Conservation (phyloP, 148 eudicot species). For the Silene latifolia region DNA sequence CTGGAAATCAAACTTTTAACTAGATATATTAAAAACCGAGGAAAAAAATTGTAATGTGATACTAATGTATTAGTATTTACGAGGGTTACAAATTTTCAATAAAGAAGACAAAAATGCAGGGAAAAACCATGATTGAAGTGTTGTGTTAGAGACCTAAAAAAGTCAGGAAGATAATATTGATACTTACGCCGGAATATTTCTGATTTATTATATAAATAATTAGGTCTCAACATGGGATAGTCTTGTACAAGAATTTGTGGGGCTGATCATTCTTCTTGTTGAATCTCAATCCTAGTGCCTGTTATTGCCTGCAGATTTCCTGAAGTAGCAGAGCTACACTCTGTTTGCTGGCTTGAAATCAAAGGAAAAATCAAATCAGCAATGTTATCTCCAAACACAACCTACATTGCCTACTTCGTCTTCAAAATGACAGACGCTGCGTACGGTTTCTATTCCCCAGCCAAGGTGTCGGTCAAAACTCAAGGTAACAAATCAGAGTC, state of each 20-base stretch:
- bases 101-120: too few species aligned
- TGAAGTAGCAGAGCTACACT: constrained; percentile 51
- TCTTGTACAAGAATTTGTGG: too few species aligned
- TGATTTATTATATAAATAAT: neutral
- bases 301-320: constrained; percentile 35
- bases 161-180: too few species aligned
- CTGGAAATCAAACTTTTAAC: too few species aligned
- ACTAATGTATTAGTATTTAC: too few species aligned
- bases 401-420: constrained; percentile 49
- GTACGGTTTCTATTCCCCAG: constrained; percentile 37
- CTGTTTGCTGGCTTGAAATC: constrained; percentile 55
- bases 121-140: too few species aligned
- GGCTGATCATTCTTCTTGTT: neutral
- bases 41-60: too few species aligned
- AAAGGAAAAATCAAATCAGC: constrained; percentile 34
- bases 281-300: neutral
- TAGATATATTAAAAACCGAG: too few species aligned
- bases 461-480: constrained; percentile 25
- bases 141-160: too few species aligned
- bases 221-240: too few species aligned
- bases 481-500: constrained; percentile 28
- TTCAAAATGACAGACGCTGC: constrained; percentile 33
- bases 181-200: too few species aligned
- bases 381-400: constrained; percentile 41
- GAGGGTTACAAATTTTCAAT: too few species aligned